A percentile compares a stretch with the other conserved stretches of the same genome.
Conservation (phyloP, 1,284 basidiomycete species). For the Dichomitus squalens region DNA sequence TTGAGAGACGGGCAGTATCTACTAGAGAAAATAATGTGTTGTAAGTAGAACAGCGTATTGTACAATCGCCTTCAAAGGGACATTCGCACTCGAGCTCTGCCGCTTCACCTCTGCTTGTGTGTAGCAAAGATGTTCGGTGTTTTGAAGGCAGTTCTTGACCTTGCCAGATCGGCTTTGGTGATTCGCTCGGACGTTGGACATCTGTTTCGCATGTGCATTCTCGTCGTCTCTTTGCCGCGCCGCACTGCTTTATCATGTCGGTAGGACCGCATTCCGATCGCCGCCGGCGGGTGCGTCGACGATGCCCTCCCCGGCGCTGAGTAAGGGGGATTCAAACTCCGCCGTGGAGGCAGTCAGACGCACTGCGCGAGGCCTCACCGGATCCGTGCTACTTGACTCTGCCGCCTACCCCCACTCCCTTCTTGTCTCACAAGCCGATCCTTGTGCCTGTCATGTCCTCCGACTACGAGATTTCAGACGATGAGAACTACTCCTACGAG, state of each 20-base stretch:
- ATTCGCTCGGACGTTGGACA: background rate
- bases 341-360: constrained; percentile 9
- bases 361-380: constrained; percentile 11
- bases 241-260: background rate
- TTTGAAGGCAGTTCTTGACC: background rate
- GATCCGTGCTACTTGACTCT: constrained; percentile 20
- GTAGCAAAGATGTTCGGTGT: background rate
- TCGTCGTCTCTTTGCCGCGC: background rate
- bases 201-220: too few relatives aligned
- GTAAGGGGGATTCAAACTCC: constrained; percentile 16
- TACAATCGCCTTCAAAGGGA: constrained; percentile 17
- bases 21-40: constrained; percentile 27
- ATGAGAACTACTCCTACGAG: constrained; percentile 65
- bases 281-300: background rate
- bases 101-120: too few relatives aligned
- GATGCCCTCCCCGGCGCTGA: background rate
- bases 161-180: background rate
- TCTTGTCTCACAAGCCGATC: background rate
- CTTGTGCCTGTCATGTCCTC: constrained; percentile 54
- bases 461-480: constrained; percentile 75
- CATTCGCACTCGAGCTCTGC: too few relatives aligned
- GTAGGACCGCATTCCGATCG: too few relatives aligned
- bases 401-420: constrained; percentile 10
- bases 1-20: constrained; percentile 19
- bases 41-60: constrained; percentile 26